A percentile compares a stretch with the other conserved stretches of the same genome.
Evolutionary conservation across 345 rosid species (phyloP).

Genomic region (Rhodamnia rubescens): DNA sequence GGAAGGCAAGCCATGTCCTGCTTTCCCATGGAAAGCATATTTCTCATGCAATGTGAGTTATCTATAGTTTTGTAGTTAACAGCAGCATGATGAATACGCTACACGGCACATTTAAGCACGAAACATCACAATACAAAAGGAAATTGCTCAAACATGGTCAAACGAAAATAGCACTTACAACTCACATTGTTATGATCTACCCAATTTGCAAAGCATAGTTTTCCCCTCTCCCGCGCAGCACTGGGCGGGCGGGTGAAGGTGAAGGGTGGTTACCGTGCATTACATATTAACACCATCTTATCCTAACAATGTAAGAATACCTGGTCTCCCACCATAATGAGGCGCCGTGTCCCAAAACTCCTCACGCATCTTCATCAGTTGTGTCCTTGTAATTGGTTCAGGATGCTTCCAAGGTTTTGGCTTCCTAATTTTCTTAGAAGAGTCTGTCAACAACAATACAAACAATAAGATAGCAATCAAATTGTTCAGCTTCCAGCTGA

Average conservation of each 20-base stretch:
- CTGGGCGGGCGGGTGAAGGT: background rate
- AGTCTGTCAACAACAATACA: slow-evolving; percentile 5
- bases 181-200: background rate
- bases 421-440: slow-evolving; percentile 24
- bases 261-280: background rate
- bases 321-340: slow-evolving; percentile 72
- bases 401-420: slow-evolving; percentile 75
- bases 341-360: slow-evolving; percentile 88
- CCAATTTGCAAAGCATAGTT: background rate
- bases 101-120: background rate
- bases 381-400: slow-evolving; percentile 48
- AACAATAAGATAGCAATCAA: background rate
- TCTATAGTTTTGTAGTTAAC: background rate
- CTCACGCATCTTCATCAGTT: slow-evolving; percentile 56
- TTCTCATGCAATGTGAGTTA: background rate
- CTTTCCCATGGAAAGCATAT: background rate
- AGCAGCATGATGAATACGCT: background rate
- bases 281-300: background rate
- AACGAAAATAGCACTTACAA: background rate
- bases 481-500: background rate
- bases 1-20: background rate
- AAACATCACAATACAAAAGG: background rate
- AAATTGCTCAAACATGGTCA: background rate
- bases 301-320: slow-evolving; percentile 10
- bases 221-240: background rate